phyloP scores from a whole-genome alignment of 2,329 filamentous ascomycete species.

The Capronia americana region DNA sequence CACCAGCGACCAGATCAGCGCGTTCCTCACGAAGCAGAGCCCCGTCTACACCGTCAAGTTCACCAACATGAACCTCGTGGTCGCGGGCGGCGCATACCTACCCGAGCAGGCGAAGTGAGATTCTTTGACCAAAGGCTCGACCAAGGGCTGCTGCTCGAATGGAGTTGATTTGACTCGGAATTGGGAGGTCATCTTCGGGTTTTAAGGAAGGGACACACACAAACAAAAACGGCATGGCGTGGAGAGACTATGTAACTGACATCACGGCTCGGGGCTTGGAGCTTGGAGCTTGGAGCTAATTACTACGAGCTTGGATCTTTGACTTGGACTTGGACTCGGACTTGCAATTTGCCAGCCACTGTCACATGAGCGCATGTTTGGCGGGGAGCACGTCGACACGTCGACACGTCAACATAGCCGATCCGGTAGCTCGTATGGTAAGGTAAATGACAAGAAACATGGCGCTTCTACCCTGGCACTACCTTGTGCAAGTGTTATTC shows the following conservation, averaged over 20 bases:
- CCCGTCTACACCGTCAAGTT: conserved; percentile 93
- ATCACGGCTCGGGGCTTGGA: neutral
- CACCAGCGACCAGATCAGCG: conserved; percentile 90
- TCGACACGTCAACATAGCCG: neutral
- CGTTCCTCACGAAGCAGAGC: conserved; percentile 94
- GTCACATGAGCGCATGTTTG: neutral
- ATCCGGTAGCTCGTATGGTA: neutral
- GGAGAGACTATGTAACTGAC: neutral
- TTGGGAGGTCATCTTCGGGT: neutral
- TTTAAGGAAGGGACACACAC: neutral
- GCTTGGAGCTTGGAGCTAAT: neutral
- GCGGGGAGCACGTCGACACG: neutral
- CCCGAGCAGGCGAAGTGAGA: conserved; percentile 46
- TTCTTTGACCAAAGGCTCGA: neutral
- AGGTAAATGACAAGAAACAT: too few relatives aligned
- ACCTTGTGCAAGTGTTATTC: too few relatives aligned
- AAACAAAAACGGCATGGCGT: neutral
- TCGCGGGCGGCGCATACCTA: conserved; percentile 77
- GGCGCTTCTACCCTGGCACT: too few relatives aligned
- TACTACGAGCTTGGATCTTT: neutral
- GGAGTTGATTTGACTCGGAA: neutral
- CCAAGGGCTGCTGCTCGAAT: neutral
- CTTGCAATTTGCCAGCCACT: neutral
- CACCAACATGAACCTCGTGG: conserved; percentile 91
- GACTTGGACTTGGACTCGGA: neutral